Conservation (phyloP, 163 green algal species). For the Dunaliella salina region DNA sequence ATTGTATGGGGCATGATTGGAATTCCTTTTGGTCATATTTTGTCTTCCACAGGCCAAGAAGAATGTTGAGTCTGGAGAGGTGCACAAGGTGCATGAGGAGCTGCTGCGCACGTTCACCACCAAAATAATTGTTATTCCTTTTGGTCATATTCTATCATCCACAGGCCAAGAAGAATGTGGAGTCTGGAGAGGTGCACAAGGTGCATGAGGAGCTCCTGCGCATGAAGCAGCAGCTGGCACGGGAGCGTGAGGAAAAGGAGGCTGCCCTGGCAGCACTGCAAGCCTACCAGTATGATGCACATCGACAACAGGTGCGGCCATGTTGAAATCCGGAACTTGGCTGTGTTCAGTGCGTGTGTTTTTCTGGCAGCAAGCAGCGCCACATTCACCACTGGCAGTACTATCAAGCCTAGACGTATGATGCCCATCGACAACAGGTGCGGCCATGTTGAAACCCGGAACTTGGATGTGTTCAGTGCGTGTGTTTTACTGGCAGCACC, state of each 20-base stretch:
- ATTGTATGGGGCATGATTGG: too few species aligned
- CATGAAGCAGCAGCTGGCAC: conserved; percentile 2
- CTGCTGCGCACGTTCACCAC: not conserved
- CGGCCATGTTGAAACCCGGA: too few species aligned
- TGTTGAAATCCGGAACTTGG: too few species aligned
- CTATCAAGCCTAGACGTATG: too few species aligned
- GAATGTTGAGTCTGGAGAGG: conserved; percentile 52
- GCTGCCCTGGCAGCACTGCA: not conserved
- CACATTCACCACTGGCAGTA: too few species aligned
- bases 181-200: conserved; percentile 49
- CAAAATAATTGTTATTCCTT: not conserved
- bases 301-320: not conserved
- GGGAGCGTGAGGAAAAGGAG: conserved; percentile 10
- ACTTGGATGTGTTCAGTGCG: too few species aligned
- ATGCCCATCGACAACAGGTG: too few species aligned
- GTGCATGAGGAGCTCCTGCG: conserved; percentile 37
- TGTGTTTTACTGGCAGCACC: too few species aligned
- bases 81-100: conserved; percentile 49
- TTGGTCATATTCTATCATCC: too few species aligned
- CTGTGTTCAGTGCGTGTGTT: too few species aligned
- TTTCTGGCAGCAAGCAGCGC: too few species aligned
- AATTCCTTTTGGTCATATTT: not conserved
- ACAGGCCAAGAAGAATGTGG: conserved; percentile 55
- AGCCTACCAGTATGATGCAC: not conserved
- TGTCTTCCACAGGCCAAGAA: conserved; percentile 37